Evolutionary conservation across 257 asterid species (phyloP).

Genomic region (Plantago major): DNA sequence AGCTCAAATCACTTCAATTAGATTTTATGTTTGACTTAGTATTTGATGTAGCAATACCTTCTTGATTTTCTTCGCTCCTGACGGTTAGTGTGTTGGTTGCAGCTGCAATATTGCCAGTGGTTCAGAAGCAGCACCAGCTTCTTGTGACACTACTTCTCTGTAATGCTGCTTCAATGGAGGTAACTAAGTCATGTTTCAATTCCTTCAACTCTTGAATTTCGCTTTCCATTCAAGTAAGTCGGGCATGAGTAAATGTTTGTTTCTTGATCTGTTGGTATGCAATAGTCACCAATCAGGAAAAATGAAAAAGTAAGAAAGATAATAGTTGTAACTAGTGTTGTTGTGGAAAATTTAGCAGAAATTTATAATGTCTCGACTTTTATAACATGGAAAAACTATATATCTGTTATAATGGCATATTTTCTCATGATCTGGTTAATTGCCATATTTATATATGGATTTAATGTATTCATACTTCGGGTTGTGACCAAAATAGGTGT

Average conservation of each 20-base stretch:
- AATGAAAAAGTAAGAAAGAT: background rate
- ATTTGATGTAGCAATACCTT: background rate
- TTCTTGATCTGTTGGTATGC: background rate
- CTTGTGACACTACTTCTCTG: constrained; percentile 91
- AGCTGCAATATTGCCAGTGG: constrained; percentile 89
- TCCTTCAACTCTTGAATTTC: background rate
- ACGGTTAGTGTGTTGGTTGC: constrained; percentile 26
- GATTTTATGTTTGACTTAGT: background rate
- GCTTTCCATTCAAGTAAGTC: background rate
- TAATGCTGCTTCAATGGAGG: constrained; percentile 97
- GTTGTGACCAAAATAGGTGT: too few species aligned
- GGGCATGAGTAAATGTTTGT: background rate
- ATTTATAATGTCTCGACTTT: background rate
- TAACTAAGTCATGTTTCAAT: constrained; percentile 20
- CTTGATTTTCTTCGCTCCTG: constrained; percentile 9
- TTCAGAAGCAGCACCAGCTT: constrained; percentile 97
- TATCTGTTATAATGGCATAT: background rate
- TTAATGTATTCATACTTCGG: too few species aligned
- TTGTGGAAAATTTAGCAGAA: background rate
- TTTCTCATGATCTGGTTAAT: background rate
- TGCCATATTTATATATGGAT: background rate
- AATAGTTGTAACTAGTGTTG: background rate
- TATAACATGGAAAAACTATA: background rate
- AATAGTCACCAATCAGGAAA: background rate
- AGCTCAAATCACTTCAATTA: too few species aligned